Percentiles rank a stretch among this genome's conserved stretches.
These are phyloP conservation scores for Takashimella tepidaria DNA, from an alignment of 1,284 basidiomycete species.

Conservation along the genomic window DNA sequence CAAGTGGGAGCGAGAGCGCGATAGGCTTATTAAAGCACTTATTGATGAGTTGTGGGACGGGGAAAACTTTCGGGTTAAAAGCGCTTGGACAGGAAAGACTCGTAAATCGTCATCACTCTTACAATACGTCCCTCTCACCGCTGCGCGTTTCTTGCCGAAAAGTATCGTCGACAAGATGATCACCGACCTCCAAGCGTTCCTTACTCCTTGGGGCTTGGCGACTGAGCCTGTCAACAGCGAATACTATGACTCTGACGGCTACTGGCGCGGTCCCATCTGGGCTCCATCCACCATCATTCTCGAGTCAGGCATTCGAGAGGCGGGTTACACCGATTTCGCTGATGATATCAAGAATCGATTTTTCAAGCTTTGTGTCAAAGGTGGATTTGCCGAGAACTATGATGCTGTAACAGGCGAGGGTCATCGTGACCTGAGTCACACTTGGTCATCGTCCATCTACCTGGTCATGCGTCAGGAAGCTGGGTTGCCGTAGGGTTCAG, in stretches of 20 bases:
- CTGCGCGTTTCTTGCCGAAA: constrained; percentile 3
- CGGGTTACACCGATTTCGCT: constrained; percentile 1
- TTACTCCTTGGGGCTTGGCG: constrained; percentile 3
- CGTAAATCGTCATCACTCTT: neutral
- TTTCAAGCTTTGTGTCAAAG: constrained; percentile 1
- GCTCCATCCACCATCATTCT: constrained; percentile 5
- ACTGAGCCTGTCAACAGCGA: constrained; percentile 3
- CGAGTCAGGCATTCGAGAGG: neutral
- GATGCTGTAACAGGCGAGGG: constrained; percentile 5
- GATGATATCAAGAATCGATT: neutral
- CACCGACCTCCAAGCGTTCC: neutral
- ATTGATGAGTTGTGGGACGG: constrained; percentile 5
- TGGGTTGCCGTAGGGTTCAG: no score
- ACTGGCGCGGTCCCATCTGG: constrained; percentile 5
- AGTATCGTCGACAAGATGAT: constrained; percentile 3
- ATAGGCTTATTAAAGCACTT: neutral
- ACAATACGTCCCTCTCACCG: constrained; percentile 2
- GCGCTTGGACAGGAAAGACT: neutral
- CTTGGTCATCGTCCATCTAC: constrained; percentile 3
- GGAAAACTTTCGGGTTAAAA: constrained; percentile 2
- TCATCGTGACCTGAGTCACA: constrained; percentile 2
- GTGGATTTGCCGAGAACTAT: constrained; percentile 6
- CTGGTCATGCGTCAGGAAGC: no score
- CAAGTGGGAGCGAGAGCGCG: neutral
- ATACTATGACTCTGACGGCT: constrained; percentile 5